Conservation (phyloP, 192 early-diverging fungal genomes). For the Phlyctochytrium bullatum region DNA sequence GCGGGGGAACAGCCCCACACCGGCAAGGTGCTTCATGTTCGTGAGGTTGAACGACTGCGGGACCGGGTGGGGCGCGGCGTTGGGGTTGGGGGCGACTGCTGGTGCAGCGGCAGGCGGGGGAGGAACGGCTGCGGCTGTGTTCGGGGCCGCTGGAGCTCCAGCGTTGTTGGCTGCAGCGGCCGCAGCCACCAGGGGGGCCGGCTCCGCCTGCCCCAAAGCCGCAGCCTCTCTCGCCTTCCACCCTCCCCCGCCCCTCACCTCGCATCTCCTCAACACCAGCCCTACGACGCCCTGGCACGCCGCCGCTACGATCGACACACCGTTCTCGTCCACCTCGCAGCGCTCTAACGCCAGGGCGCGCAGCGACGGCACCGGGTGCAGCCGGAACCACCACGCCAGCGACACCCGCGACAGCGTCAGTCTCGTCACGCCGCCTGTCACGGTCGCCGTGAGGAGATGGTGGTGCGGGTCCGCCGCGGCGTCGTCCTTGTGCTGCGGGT, state of each 20-base stretch:
- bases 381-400: conserved; percentile 45
- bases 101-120: not conserved
- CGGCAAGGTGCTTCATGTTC: not conserved
- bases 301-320: conserved; percentile 30
- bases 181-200: not conserved
- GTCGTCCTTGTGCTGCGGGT: not conserved
- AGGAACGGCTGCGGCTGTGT: not conserved
- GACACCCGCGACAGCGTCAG: conserved; percentile 23
- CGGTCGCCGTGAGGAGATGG: not conserved
- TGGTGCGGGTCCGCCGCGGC: not conserved
- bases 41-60: not conserved
- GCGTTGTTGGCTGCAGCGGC: not conserved
- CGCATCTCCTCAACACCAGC: conserved; percentile 19
- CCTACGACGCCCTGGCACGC: conserved; percentile 18
- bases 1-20: conserved; percentile 1
- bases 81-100: too few species aligned
- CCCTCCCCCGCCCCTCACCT: conserved; percentile 26
- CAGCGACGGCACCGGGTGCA: conserved; percentile 20
- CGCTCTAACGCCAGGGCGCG: conserved; percentile 28
- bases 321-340: conserved; percentile 44
- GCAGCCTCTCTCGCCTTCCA: conserved; percentile 12
- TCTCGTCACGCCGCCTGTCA: not conserved
- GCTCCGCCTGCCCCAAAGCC: not conserved
- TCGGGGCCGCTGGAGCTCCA: not conserved
- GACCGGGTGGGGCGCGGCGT: not conserved